These are phyloP conservation scores for Nicotiana sylvestris DNA, from an alignment of 257 asterid species.

Conservation along the genomic window DNA sequence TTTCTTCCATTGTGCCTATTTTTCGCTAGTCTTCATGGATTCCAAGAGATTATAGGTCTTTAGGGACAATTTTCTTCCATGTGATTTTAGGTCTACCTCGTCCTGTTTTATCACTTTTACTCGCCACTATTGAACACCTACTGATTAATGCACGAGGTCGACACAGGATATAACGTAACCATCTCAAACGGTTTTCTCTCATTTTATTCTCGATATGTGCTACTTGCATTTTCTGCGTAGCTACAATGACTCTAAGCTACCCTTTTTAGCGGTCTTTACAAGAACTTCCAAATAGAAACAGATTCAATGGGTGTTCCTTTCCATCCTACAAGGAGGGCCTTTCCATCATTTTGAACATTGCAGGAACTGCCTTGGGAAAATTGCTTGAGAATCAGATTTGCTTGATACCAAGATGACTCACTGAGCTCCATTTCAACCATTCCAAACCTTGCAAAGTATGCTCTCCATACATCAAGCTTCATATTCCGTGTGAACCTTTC, in stretches of 20 bases:
- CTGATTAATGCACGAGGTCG: background rate
- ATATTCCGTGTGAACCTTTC: conserved; percentile 14
- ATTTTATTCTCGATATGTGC: background rate
- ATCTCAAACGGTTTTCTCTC: background rate
- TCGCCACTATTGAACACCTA: background rate
- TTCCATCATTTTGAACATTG: conserved; percentile 14
- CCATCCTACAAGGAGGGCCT: conserved; percentile 22
- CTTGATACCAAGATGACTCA: conserved; percentile 21
- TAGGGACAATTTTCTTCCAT: background rate
- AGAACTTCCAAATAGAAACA: conserved; percentile 18
- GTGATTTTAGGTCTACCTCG: background rate
- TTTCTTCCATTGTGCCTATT: background rate
- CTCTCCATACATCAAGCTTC: conserved; percentile 21
- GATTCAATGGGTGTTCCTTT: conserved; percentile 23
- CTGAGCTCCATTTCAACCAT: conserved; percentile 17
- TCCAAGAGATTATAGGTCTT: background rate
- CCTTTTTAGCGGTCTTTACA: background rate
- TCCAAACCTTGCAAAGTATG: conserved; percentile 14
- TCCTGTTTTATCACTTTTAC: background rate
- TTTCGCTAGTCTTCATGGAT: background rate
- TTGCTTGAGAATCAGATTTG: conserved; percentile 12
- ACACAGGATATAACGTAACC: background rate
- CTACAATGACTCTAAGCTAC: background rate
- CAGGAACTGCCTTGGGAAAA: conserved; percentile 17
- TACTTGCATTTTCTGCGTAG: background rate